Conservation (phyloP, 2,329 filamentous ascomycete genomes). For the Xylaria sp. region DNA sequence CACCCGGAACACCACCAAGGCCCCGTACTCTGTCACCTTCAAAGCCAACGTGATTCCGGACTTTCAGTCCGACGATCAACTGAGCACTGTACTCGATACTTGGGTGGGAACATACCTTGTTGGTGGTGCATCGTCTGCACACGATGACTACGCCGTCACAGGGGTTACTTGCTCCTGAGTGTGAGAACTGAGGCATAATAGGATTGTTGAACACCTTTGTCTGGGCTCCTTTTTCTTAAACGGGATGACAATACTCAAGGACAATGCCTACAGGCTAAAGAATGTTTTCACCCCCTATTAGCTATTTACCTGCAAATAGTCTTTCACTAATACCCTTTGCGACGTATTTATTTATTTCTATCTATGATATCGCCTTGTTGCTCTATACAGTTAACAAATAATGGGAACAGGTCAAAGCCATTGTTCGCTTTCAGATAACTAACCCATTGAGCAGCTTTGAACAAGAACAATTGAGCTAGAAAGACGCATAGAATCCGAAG, state of each 20-base stretch:
- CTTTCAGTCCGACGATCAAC: slow-evolving; percentile 5
- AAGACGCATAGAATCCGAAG: neutral
- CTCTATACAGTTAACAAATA: neutral
- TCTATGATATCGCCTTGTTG: neutral
- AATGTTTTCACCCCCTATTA: neutral
- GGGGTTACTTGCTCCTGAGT: slow-evolving; percentile 22
- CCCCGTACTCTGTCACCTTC: slow-evolving; percentile 32
- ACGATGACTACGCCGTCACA: slow-evolving; percentile 27
- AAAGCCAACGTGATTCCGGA: slow-evolving; percentile 25
- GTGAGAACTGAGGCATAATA: neutral
- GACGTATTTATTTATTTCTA: neutral
- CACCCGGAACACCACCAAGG: slow-evolving; percentile 24
- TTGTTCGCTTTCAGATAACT: neutral
- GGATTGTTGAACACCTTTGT: neutral
- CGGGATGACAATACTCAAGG: neutral
- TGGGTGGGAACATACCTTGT: slow-evolving; percentile 35
- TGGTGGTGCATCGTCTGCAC: slow-evolving; percentile 13
- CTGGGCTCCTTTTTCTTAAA: neutral
- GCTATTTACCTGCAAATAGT: slow-evolving; percentile 4
- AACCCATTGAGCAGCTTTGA: neutral
- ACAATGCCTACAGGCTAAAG: neutral
- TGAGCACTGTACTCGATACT: slow-evolving; percentile 20
- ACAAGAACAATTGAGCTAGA: neutral
- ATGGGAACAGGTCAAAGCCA: neutral
- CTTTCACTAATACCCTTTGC: slow-evolving; percentile 21